Evolutionary conservation across 2,329 filamentous ascomycete species (phyloP).

Genomic region (Hymenoscyphus infarciens): DNA sequence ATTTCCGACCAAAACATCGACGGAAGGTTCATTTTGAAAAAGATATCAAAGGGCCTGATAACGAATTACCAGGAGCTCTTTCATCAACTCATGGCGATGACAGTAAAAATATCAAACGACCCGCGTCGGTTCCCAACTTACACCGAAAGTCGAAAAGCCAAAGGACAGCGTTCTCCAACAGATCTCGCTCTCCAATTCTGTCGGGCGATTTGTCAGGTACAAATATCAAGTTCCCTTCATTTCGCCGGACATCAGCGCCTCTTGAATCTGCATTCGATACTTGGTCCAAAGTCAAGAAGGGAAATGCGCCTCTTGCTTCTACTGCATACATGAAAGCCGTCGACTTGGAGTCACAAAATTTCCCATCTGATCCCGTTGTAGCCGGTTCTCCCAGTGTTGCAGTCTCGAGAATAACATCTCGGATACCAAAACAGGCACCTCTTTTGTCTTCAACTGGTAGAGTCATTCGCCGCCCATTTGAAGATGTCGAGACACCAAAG

Average conservation of each 20-base stretch:
- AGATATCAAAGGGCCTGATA: neutral
- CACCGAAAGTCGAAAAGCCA: neutral
- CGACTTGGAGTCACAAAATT: no score
- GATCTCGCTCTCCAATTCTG: neutral
- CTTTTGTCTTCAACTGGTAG: conserved; percentile 42
- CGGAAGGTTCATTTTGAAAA: neutral
- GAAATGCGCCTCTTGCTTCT: conserved; percentile 15
- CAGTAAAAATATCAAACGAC: neutral
- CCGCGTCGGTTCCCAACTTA: neutral
- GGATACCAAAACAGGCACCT: conserved; percentile 16
- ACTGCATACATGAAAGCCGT: neutral
- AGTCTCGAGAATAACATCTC: neutral
- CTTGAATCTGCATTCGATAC: conserved; percentile 36
- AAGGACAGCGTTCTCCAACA: neutral
- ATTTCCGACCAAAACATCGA: conserved; percentile 45
- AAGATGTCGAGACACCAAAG: conserved; percentile 29
- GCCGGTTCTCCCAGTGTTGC: neutral
- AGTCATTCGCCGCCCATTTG: conserved; percentile 45
- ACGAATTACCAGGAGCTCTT: neutral
- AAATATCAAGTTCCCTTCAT: conserved; percentile 29
- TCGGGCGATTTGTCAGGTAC: conserved; percentile 18
- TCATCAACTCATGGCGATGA: neutral
- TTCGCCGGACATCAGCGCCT: conserved; percentile 17
- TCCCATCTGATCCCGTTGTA: neutral
- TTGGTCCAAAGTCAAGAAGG: conserved; percentile 40